Conservation (phyloP, 495 filamentous ascomycete species). For the Penicillium taxi region DNA sequence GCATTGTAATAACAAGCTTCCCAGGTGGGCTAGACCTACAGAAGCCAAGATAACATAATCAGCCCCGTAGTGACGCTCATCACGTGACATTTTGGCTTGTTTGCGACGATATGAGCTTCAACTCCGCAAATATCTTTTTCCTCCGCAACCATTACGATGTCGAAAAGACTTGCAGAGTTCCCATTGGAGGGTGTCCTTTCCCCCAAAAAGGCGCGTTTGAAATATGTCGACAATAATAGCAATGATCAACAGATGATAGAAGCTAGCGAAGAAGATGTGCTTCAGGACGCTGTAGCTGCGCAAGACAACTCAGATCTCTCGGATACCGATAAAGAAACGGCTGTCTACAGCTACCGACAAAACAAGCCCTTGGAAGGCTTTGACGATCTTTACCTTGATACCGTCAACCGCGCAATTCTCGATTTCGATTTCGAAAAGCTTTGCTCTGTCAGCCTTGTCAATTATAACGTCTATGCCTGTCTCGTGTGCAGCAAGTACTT, state of each 20-base stretch:
- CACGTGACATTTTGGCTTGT: slow-evolving; percentile 43
- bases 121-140: slow-evolving; percentile 5
- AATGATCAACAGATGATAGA: slow-evolving; percentile 31
- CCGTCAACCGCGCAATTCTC: slow-evolving; percentile 77
- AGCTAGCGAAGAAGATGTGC: slow-evolving; percentile 33
- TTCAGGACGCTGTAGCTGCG: slow-evolving; percentile 32
- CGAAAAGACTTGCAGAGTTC: slow-evolving; percentile 71
- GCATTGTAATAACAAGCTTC: too few relatives aligned
- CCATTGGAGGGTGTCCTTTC: slow-evolving; percentile 69
- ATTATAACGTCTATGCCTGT: slow-evolving; percentile 98
- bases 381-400: slow-evolving; percentile 94
- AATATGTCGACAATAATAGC: slow-evolving; percentile 31
- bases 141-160: slow-evolving; percentile 41
- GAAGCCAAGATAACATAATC: too few relatives aligned
- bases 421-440: slow-evolving; percentile 99
- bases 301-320: slow-evolving; percentile 23
- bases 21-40: too few relatives aligned
- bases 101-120: slow-evolving; percentile 26
- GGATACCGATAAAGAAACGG: slow-evolving; percentile 33
- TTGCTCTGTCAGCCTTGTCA: slow-evolving; percentile 89
- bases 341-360: slow-evolving; percentile 49
- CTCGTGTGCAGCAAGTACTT: slow-evolving; percentile 97
- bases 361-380: slow-evolving; percentile 78
- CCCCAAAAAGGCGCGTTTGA: slow-evolving; percentile 67
- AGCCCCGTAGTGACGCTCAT: too few relatives aligned